phyloP scores from a whole-genome alignment of 192 early-diverging fungal species.

The Mortierella alpina region DNA sequence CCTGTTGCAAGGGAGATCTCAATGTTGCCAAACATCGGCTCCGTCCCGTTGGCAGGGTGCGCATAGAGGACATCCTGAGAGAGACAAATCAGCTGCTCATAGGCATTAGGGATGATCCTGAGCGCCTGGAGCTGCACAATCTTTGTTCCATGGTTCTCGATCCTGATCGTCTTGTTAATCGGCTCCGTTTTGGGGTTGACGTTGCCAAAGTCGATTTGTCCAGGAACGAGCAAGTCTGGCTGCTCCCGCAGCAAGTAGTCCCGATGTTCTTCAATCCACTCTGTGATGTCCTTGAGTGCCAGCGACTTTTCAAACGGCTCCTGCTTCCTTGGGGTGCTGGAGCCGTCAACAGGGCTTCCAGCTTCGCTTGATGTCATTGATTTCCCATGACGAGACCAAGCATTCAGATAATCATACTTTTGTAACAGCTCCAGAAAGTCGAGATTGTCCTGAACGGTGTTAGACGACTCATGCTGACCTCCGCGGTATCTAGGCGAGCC shows the following conservation, averaged over 20 bases:
- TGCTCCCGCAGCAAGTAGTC: constrained; percentile 41
- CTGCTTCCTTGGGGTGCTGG: constrained; percentile 25
- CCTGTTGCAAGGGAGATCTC: constrained; percentile 32
- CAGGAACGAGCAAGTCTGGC: constrained; percentile 30
- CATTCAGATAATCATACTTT: constrained; percentile 42
- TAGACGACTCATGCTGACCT: constrained; percentile 17
- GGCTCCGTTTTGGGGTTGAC: constrained; percentile 36
- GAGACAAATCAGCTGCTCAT: constrained; percentile 30
- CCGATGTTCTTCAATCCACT: constrained; percentile 46
- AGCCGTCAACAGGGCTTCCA: constrained; percentile 41
- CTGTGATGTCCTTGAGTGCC: constrained; percentile 41
- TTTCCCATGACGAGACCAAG: constrained; percentile 44
- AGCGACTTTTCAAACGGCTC: constrained; percentile 48
- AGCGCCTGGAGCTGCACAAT: constrained; percentile 39
- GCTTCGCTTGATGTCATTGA: constrained; percentile 33
- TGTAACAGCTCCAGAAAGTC: constrained; percentile 46
- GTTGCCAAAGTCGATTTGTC: constrained; percentile 45
- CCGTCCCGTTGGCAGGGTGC: constrained; percentile 43
- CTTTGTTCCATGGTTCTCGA: constrained; percentile 40
- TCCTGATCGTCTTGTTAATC: constrained; percentile 28
- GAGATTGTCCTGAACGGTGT: constrained; percentile 36
- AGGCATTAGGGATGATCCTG: constrained; percentile 39
- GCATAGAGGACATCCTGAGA: constrained; percentile 24
- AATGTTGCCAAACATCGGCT: constrained; percentile 53
- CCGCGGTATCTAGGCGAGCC: constrained; percentile 25